Percentiles rank a stretch among this genome's conserved stretches.
Conservation (phyloP, 139 green algal species). For the Medakamo hakoo region DNA sequence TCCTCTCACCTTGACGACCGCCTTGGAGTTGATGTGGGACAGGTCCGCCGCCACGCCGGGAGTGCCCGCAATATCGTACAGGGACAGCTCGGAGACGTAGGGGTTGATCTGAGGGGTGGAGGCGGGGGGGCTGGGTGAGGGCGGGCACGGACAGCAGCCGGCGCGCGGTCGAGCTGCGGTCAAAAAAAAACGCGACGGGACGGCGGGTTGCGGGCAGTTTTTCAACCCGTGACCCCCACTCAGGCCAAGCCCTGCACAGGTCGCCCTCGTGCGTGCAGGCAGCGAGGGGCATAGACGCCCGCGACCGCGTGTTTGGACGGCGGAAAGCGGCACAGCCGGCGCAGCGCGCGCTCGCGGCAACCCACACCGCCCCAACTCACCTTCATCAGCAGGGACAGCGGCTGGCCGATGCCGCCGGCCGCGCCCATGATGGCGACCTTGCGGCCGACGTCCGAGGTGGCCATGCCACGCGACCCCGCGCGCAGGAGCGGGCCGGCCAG, state of each 20-base stretch:
- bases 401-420: conserved; percentile 82
- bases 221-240: too few relatives aligned
- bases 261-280: too few relatives aligned
- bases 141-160: background rate
- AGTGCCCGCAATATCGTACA: conserved; percentile 77
- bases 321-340: background rate
- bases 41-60: conserved; percentile 88
- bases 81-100: conserved; percentile 48
- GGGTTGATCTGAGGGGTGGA: conserved; percentile 39
- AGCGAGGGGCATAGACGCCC: background rate
- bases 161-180: background rate
- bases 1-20: conserved; percentile 45
- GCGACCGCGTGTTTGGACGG: background rate
- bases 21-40: conserved; percentile 87
- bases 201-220: too few relatives aligned
- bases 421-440: conserved; percentile 81
- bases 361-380: conserved; percentile 9
- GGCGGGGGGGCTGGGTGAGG: background rate
- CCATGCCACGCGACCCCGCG: conserved; percentile 5
- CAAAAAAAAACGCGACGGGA: too few relatives aligned
- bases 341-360: too few relatives aligned
- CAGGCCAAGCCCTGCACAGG: too few relatives aligned
- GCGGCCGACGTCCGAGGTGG: conserved; percentile 16
- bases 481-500: too few relatives aligned
- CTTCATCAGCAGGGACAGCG: conserved; percentile 89